Evolutionary conservation across 1,139 yeast genomes (phyloP).

Genomic region (Pichia sp.): DNA sequence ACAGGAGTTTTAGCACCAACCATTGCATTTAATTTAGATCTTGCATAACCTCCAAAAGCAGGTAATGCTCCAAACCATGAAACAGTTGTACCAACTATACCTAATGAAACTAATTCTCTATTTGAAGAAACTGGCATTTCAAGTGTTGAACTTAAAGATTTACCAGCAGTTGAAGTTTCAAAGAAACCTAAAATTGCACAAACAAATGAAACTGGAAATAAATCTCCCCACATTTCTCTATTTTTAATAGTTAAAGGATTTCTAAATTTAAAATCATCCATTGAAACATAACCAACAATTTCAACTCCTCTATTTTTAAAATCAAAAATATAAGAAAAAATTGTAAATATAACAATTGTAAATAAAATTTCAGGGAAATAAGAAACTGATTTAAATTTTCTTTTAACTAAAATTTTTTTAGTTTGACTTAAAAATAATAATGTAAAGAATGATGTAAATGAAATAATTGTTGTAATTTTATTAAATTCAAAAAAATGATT

Average conservation of each 20-base stretch:
- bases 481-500: conserved; percentile 39
- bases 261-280: conserved; percentile 36
- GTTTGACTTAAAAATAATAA: conserved; percentile 37
- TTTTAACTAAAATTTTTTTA: conserved; percentile 36
- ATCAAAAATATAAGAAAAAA: conserved; percentile 45
- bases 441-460: conserved; percentile 40
- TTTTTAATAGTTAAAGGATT: conserved; percentile 41
- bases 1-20: conserved; percentile 83
- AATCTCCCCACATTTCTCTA: conserved; percentile 34
- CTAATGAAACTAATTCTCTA: conserved; percentile 76
- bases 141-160: conserved; percentile 62
- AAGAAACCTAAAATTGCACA: conserved; percentile 88
- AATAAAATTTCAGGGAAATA: conserved; percentile 80
- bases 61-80: conserved; percentile 78
- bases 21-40: conserved; percentile 82
- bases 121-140: conserved; percentile 67
- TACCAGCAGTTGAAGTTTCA: conserved; percentile 91
- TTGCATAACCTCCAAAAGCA: conserved; percentile 93
- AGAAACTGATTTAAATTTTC: conserved; percentile 33
- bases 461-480: conserved; percentile 46
- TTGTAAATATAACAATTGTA: conserved; percentile 60
- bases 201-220: conserved; percentile 57
- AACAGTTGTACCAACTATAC: conserved; percentile 63
- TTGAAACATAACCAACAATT: conserved; percentile 62
- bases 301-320: conserved; percentile 54